Base-by-base conservation (phyloP, 768 basidiomycete species). In the Mycena chlorophos region DNA sequence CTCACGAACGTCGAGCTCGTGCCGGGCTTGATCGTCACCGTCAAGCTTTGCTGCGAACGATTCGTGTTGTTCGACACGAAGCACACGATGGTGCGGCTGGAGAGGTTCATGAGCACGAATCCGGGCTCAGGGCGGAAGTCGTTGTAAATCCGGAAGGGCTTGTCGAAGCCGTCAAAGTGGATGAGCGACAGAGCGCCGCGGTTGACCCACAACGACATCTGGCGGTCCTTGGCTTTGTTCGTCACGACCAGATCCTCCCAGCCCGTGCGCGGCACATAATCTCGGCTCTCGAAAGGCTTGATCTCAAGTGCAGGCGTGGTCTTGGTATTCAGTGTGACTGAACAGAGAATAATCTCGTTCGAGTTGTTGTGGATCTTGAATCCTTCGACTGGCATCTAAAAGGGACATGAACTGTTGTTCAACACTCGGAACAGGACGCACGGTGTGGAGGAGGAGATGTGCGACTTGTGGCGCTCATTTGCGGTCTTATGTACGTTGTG, bases 321-420 rank as follows among this genome's bases (percentile, higher is more conserved):
- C 1, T 49, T 34, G n/a, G 50, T 56, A 27, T 60, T 60, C 48
- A 17, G 52, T 8, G 55, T 56, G 12, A 60, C 31, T 19, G 55
- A 50, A 34, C 55, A 56, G 23, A 49, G 23, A 29, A 63, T 59
- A 25, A 57, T 43, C n/a, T 58, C 37, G 45, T 52, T 53, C 3
- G 61, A 63, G 19, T 48, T 51, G 34, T 63, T 63, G 58, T 58
- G 52, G 27, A 63, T 49, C 49, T 39, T 51, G 55, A 60, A 56
- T 22, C 61, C 57, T 46, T 46, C 45, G 17, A 45, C 12, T 3
- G 55, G 26, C 55, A 57, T 57, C 14, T 14, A 8, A n/a, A n/a
- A n/a, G n/a, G n/a, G n/a, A n/a, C n/a, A n/a, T n/a, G n/a, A 37
- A 37, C 34, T 37, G 34, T 37, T n/a, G 34, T n/a, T n/a, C n/a